Percentiles rank a stretch among this genome's conserved stretches.
Evolutionary conservation across 2,329 filamentous ascomycete genomes (phyloP).

Genomic region (Xylaria sp.): DNA sequence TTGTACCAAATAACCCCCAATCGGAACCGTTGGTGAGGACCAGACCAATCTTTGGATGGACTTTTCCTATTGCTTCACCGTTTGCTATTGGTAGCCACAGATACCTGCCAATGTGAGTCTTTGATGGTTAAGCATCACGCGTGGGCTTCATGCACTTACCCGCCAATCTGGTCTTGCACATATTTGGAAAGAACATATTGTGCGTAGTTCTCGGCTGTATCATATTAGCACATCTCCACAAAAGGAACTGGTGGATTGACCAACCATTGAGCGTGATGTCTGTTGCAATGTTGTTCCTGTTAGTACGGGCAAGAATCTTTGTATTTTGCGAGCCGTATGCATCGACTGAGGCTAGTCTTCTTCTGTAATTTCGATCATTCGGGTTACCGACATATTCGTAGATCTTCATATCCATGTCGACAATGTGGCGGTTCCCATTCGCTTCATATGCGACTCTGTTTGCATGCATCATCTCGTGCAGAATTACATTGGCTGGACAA

Average conservation of each 20-base stretch:
- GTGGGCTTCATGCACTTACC: slow-evolving; percentile 5
- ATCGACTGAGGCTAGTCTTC: not conserved
- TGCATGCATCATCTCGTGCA: slow-evolving; percentile 8
- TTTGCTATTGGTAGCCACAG: slow-evolving; percentile 9
- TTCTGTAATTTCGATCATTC: not conserved
- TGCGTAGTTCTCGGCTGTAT: slow-evolving; percentile 8
- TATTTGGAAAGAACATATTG: slow-evolving; percentile 14
- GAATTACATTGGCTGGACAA: slow-evolving; percentile 4
- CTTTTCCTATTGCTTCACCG: slow-evolving; percentile 8
- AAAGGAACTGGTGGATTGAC: slow-evolving; percentile 1
- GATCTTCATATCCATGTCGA: slow-evolving; percentile 3
- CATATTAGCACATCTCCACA: slow-evolving; percentile 7
- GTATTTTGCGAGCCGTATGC: not conserved
- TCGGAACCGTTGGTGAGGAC: slow-evolving; percentile 10
- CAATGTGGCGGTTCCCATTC: slow-evolving; percentile 9
- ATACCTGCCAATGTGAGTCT: slow-evolving; percentile 6
- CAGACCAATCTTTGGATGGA: not conserved
- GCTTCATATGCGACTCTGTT: slow-evolving; percentile 8
- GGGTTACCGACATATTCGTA: not conserved
- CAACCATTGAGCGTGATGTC: slow-evolving; percentile 5
- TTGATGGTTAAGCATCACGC: slow-evolving; percentile 4
- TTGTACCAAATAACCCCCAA: slow-evolving; percentile 5
- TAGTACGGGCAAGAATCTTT: slow-evolving; percentile 8
- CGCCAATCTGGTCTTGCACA: slow-evolving; percentile 11
- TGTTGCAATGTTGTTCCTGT: not conserved